Base-by-base conservation (phyloP, 306 rosid genomes). In the Notholithocarpus densiflorus region DNA sequence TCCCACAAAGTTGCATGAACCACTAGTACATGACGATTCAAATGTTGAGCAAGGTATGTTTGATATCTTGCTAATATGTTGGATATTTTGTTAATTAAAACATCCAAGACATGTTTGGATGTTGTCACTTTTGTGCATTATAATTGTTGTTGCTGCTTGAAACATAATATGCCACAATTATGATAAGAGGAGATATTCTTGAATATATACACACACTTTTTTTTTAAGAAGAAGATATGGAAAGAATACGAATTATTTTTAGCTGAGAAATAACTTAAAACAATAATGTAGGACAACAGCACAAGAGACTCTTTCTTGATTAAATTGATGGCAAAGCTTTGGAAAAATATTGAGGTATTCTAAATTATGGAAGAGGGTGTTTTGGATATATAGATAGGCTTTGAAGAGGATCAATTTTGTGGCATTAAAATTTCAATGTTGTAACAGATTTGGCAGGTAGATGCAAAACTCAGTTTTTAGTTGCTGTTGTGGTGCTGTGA, bases 1-100 rank as follows among this genome's bases (percentile, higher is more conserved):
- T 83, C 96, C 97, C n/a, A 84, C 97, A 59, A 95, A 87, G 74
- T 73, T 93, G 85, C 89, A 77, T 4, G 96, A 93, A 64, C 71
- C 84, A 15, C 90, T 89, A 1, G 87, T 72, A 48, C 77, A 85
- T 0, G 90, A 85, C 56, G 40, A 32, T 88, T 82, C 86, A 20
- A 80, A 68, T 74, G 82, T 84, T 20, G 79, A 83, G 52, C 90
- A 79, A 29, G 99, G 99, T 95, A 79, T 73, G 75, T 18, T 81
- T 6, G 53, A 48, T 48, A 13, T 48, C 53, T 48, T 12, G 53
- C 53, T 48, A 48, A 48, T 48, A 3, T 48, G 14, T 12, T 48
- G 17, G 17, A 12, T 48, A 10, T 12, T 73, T 40, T 71, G 26
- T 61, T 19, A 70, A 64, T 74, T 69, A 73, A 23, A 8, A 27